These are phyloP conservation scores for Musa troglodytarum DNA, from an alignment of 176 grass and related monocot species.

Conservation along the genomic window DNA sequence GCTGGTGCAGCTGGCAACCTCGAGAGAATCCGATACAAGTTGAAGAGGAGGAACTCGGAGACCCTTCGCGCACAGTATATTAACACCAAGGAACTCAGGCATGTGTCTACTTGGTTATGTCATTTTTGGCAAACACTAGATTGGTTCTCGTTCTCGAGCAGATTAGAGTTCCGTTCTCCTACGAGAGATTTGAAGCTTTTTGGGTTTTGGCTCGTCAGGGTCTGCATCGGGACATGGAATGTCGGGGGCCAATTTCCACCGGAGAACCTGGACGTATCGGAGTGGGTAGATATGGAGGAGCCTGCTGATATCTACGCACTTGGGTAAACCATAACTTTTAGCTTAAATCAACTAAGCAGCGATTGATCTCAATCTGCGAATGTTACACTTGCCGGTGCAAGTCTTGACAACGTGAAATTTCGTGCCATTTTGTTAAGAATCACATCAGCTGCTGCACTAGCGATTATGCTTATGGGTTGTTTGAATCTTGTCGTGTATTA, in stretches of 20 bases:
- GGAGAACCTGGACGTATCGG: conserved; percentile 41
- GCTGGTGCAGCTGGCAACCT: conserved; percentile 27
- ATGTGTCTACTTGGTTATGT: neutral
- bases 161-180: neutral
- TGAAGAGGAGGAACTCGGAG: conserved; percentile 67
- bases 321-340: conserved; percentile 34
- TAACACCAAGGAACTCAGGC: conserved; percentile 72
- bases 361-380: too few relatives aligned
- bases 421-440: too few relatives aligned
- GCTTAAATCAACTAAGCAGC: too few relatives aligned
- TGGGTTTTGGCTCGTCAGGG: conserved; percentile 19
- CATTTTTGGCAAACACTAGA: too few relatives aligned
- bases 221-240: conserved; percentile 79
- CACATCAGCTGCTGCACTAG: too few relatives aligned
- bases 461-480: too few relatives aligned
- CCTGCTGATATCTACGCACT: conserved; percentile 83
- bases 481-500: too few relatives aligned
- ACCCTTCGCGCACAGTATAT: conserved; percentile 92
- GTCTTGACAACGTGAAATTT: too few relatives aligned
- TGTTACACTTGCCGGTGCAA: too few relatives aligned
- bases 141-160: neutral
- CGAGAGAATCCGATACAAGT: conserved; percentile 47
- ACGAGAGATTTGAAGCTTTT: neutral
- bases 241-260: conserved; percentile 49
- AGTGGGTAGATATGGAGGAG: conserved; percentile 62